Conservation (phyloP, 306 rosid species). For the Hippophae tibetana region DNA sequence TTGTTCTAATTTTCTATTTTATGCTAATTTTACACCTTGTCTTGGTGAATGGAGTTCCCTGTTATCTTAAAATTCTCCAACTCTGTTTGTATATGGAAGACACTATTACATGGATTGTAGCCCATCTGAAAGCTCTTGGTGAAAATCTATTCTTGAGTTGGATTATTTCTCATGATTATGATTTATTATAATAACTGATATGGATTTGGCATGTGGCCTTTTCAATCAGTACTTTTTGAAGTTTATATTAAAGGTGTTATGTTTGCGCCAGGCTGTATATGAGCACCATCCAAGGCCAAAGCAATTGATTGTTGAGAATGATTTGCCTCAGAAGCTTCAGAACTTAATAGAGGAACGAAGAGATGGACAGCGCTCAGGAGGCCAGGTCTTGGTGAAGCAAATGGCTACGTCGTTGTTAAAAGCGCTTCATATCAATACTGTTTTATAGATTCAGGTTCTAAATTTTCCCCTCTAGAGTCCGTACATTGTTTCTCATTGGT, state of each 20-base stretch:
- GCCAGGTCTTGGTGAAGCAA: conserved; percentile 94
- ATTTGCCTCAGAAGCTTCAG: conserved; percentile 90
- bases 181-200: too few relatives aligned
- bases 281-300: conserved; percentile 99
- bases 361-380: conserved; percentile 80
- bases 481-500: conserved; percentile 7
- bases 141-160: neutral
- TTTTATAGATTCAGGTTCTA: conserved; percentile 46
- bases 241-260: too few relatives aligned
- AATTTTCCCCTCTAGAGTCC: conserved; percentile 17
- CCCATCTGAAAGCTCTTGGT: neutral
- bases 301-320: conserved; percentile 97
- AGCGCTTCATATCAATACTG: conserved; percentile 94
- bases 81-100: neutral
- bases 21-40: too few relatives aligned
- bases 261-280: conserved; percentile 67
- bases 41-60: neutral
- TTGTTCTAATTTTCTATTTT: too few relatives aligned
- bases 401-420: conserved; percentile 96
- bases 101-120: neutral
- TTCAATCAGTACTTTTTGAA: too few relatives aligned
- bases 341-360: conserved; percentile 87
- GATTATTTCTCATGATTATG: neutral
- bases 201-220: neutral
- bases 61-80: neutral